A percentile compares a stretch with the other conserved stretches of the same genome.
Evolutionary conservation across 1,284 basidiomycete species (phyloP).

Genomic region (Rhodotorula sp.): DNA sequence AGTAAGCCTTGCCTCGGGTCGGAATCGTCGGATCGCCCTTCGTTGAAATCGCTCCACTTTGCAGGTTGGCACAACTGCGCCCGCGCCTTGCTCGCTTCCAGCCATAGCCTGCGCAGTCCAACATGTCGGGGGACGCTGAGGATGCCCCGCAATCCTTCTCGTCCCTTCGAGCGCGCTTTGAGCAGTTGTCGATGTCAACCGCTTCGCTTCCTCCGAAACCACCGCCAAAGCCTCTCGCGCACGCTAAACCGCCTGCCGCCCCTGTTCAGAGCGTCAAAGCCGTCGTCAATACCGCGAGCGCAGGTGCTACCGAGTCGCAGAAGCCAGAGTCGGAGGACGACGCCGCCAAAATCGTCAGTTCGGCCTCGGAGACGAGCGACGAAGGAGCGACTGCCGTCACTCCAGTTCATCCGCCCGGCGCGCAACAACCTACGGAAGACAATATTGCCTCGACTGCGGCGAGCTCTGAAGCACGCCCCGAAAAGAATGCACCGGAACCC

Average conservation of each 20-base stretch:
- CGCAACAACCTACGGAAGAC: too few species aligned
- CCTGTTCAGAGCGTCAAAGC: not conserved
- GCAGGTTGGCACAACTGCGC: not conserved
- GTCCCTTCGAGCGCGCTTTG: constrained; percentile 28
- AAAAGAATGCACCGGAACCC: too few species aligned
- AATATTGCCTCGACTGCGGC: too few species aligned
- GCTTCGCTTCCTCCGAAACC: not conserved
- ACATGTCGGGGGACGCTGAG: not conserved
- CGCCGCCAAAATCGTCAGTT: too few species aligned
- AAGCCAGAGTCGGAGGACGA: too few species aligned
- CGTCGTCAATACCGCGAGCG: not conserved
- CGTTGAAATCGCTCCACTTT: too few species aligned
- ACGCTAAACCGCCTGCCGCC: not conserved
- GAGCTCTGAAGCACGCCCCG: too few species aligned
- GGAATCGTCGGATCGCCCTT: too few species aligned
- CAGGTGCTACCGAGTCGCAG: not conserved
- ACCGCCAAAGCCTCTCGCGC: not conserved
- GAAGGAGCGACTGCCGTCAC: too few species aligned
- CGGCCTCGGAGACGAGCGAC: too few species aligned
- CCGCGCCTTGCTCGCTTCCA: not conserved
- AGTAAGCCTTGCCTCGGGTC: too few species aligned
- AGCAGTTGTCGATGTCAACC: constrained; percentile 10
- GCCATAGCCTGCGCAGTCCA: not conserved
- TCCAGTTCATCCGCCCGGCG: too few species aligned
- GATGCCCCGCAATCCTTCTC: constrained; percentile 11